These are phyloP conservation scores for Lodderomyces theae DNA, from an alignment of 1,139 yeast genomes.

Conservation along the genomic window DNA sequence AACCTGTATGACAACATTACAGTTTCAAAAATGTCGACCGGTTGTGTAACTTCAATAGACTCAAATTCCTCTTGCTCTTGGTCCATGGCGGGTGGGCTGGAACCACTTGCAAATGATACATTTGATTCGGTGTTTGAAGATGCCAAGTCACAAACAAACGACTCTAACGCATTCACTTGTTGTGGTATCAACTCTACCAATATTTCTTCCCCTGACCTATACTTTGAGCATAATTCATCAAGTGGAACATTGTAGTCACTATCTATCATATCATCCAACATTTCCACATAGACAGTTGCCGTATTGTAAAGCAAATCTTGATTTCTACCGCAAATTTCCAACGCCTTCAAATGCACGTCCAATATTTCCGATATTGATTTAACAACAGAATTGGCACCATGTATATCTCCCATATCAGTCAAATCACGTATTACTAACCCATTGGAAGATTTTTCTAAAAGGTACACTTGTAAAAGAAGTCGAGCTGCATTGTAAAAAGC, in stretches of 20 bases:
- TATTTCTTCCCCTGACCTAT: constrained; percentile 18
- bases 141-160: constrained; percentile 27
- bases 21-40: constrained; percentile 39
- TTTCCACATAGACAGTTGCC: constrained; percentile 47
- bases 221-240: constrained; percentile 18
- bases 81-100: constrained; percentile 13
- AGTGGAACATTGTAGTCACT: constrained; percentile 21
- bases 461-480: constrained; percentile 47
- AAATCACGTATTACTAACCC: constrained; percentile 39
- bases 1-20: constrained; percentile 30
- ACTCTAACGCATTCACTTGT: constrained; percentile 27
- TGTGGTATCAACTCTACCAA: constrained; percentile 18
- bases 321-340: constrained; percentile 20
- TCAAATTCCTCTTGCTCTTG: constrained; percentile 24
- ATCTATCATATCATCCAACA: constrained; percentile 30
- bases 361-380: constrained; percentile 35
- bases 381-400: constrained; percentile 33
- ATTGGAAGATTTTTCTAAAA: constrained; percentile 29
- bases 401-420: constrained; percentile 40
- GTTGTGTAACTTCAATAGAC: constrained; percentile 34
- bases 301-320: constrained; percentile 45
- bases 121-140: constrained; percentile 3
- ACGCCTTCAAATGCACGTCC: constrained; percentile 37
- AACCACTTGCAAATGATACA: too few species aligned
- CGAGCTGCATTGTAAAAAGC: constrained; percentile 49